Evolutionary conservation across 2,329 filamentous ascomycete genomes (phyloP).

Genomic region (Tricladium varicosporioides): DNA sequence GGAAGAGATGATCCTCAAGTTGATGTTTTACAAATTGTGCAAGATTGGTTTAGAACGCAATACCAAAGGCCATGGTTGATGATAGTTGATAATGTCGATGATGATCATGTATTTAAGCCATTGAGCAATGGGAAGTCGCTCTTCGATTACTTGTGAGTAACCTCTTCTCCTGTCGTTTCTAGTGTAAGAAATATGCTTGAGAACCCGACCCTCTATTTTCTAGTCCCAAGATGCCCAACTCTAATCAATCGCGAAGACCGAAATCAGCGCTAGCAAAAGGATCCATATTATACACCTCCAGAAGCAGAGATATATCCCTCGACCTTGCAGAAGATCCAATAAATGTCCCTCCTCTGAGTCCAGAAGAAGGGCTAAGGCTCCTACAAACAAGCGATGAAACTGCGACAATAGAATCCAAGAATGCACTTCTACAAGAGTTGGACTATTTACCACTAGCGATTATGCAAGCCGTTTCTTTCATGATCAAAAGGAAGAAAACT

Average conservation of each 20-base stretch:
- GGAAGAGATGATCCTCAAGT: slow-evolving; percentile 13
- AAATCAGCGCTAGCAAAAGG: background rate
- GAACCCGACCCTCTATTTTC: background rate
- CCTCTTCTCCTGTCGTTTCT: background rate
- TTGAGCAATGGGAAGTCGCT: background rate
- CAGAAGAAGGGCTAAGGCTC: background rate
- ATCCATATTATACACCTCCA: slow-evolving; percentile 5
- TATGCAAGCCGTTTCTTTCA: slow-evolving; percentile 22
- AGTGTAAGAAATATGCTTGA: background rate
- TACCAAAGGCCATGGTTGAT: slow-evolving; percentile 14
- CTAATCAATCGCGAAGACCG: background rate
- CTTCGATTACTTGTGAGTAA: background rate
- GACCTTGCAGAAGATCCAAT: background rate
- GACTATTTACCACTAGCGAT: slow-evolving; percentile 27
- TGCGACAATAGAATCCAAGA: background rate
- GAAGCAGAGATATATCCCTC: slow-evolving; percentile 8
- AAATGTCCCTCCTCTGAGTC: background rate
- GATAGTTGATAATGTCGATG: slow-evolving; percentile 21
- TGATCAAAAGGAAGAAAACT: slow-evolving; percentile 26
- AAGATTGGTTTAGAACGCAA: slow-evolving; percentile 10
- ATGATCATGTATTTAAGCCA: slow-evolving; percentile 6
- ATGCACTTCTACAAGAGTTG: slow-evolving; percentile 6
- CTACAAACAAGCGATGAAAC: background rate
- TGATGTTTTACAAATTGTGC: slow-evolving; percentile 16
- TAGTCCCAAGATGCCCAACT: background rate